These are phyloP conservation scores for Colletotrichum spinosum DNA, from an alignment of 2,329 filamentous ascomycete genomes.

Conservation along the genomic window DNA sequence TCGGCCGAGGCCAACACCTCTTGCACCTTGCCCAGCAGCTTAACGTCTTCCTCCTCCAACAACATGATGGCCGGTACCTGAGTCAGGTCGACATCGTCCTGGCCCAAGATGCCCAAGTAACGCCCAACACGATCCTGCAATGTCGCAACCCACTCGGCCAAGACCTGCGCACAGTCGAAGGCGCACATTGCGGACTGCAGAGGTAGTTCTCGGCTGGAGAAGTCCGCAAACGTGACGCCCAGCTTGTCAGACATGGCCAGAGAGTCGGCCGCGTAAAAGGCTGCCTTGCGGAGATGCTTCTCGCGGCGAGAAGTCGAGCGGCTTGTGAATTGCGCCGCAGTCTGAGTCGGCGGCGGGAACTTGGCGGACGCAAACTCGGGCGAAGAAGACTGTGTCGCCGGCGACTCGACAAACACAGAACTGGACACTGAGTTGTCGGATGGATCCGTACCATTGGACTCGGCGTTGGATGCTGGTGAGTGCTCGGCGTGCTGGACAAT, in stretches of 20 bases:
- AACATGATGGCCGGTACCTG: slow-evolving; percentile 91
- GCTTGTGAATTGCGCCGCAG: slow-evolving; percentile 42
- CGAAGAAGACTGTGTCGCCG: slow-evolving; percentile 62
- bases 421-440: slow-evolving; percentile 60
- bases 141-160: slow-evolving; percentile 93
- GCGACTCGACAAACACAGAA: slow-evolving; percentile 63
- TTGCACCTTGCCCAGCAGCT: slow-evolving; percentile 84
- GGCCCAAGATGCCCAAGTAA: slow-evolving; percentile 87
- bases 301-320: slow-evolving; percentile 78
- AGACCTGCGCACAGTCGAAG: slow-evolving; percentile 92
- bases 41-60: slow-evolving; percentile 90
- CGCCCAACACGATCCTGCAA: slow-evolving; percentile 94
- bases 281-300: slow-evolving; percentile 90
- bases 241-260: slow-evolving; percentile 89
- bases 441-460: slow-evolving; percentile 55
- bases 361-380: slow-evolving; percentile 58
- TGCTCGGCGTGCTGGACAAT: slow-evolving; percentile 78
- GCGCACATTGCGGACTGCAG: slow-evolving; percentile 92
- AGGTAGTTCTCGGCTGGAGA: slow-evolving; percentile 85
- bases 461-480: slow-evolving; percentile 63
- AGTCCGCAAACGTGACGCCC: slow-evolving; percentile 86
- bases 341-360: slow-evolving; percentile 43
- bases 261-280: slow-evolving; percentile 93
- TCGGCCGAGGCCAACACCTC: slow-evolving; percentile 83
- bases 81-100: slow-evolving; percentile 80